These are phyloP conservation scores for Pyricularia pennisetigena DNA, from an alignment of 2,329 filamentous ascomycete species.

Conservation along the genomic window DNA sequence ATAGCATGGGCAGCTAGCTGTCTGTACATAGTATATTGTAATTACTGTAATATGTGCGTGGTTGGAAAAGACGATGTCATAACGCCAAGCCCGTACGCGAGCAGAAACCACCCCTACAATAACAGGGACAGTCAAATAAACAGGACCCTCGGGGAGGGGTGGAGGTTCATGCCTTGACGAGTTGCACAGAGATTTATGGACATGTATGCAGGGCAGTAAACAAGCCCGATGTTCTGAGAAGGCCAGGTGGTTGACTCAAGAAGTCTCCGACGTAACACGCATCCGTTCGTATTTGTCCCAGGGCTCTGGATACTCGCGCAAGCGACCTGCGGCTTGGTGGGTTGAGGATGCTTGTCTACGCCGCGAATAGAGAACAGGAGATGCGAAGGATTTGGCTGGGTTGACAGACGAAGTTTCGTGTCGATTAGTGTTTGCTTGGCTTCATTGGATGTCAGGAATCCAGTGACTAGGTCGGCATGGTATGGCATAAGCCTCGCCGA, in stretches of 20 bases:
- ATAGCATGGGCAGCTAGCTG: too few species aligned
- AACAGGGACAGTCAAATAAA: not conserved
- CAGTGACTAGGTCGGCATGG: not conserved
- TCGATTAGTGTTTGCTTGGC: not conserved
- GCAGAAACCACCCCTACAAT: not conserved
- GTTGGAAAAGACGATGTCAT: too few species aligned
- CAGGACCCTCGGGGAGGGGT: not conserved
- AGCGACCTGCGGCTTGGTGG: not conserved
- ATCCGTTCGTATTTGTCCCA: not conserved
- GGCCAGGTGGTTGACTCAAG: not conserved
- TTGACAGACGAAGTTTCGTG: not conserved
- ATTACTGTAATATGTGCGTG: too few species aligned
- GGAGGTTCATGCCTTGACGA: not conserved
- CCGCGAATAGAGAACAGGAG: too few species aligned
- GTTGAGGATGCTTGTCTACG: not conserved
- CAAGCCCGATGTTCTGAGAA: not conserved
- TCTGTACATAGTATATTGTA: too few species aligned
- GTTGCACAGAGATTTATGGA: not conserved
- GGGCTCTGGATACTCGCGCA: not conserved
- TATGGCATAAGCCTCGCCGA: not conserved
- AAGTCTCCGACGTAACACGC: not conserved
- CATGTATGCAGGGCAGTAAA: not conserved
- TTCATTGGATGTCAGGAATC: not conserved
- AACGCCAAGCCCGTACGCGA: not conserved
- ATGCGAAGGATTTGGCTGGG: too few species aligned